Evolutionary conservation across 768 basidiomycete genomes (phyloP).

Genomic region (Serendipita indica): DNA sequence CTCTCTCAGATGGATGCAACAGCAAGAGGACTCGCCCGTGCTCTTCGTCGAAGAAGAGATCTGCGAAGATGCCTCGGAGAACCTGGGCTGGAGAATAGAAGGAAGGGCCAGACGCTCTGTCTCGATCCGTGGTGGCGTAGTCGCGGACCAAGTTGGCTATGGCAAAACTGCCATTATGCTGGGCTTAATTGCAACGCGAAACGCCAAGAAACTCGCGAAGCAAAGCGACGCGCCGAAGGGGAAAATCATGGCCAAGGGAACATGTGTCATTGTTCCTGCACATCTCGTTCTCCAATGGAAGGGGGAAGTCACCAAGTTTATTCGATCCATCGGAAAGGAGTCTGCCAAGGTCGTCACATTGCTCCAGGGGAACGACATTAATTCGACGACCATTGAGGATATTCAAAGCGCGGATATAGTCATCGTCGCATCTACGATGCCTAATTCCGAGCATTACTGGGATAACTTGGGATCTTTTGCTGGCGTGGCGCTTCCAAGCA

Average conservation of each 20-base stretch:
- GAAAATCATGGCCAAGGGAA: constrained; percentile 65
- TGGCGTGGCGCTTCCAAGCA: constrained; percentile 41
- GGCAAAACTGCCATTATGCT: constrained; percentile 94
- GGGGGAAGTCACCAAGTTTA: constrained; percentile 74
- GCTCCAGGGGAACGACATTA: constrained; percentile 53
- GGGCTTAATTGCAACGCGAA: constrained; percentile 54
- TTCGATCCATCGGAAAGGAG: constrained; percentile 21
- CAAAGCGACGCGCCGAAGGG: constrained; percentile 32
- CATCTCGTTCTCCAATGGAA: constrained; percentile 86
- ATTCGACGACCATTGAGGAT: constrained; percentile 53
- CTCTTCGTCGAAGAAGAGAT: constrained; percentile 92
- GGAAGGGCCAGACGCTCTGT: constrained; percentile 70
- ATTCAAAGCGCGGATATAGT: constrained; percentile 74
- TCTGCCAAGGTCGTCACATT: constrained; percentile 41
- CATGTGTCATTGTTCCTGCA: constrained; percentile 74
- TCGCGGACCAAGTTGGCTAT: constrained; percentile 93
- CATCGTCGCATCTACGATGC: constrained; percentile 73
- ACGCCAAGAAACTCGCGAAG: constrained; percentile 43
- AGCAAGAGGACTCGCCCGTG: constrained; percentile 41
- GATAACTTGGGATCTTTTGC: constrained; percentile 61
- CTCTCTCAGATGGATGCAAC: constrained; percentile 85
- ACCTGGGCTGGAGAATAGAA: constrained; percentile 89
- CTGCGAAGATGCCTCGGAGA: constrained; percentile 71
- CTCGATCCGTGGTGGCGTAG: constrained; percentile 69
- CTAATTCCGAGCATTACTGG: constrained; percentile 61